phyloP scores from a whole-genome alignment of 768 basidiomycete species.

The Lactarius hengduanensis region DNA sequence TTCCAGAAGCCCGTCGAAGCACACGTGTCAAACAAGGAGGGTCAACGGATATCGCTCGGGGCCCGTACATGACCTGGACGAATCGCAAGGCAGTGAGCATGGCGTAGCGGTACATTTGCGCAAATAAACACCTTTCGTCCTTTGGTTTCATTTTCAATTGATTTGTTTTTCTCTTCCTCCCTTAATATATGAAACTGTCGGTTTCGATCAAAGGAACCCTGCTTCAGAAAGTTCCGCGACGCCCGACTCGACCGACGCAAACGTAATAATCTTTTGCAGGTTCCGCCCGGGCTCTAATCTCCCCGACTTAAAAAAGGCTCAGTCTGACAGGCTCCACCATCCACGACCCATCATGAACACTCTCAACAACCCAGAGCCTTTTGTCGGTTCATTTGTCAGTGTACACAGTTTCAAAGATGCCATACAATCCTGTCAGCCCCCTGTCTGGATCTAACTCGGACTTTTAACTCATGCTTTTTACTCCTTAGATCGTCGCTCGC shows the following conservation, averaged over 20 bases:
- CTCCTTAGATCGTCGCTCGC: conserved; percentile 27
- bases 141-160: background rate
- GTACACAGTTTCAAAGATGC: conserved; percentile 26
- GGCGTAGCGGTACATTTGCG: conserved; percentile 26
- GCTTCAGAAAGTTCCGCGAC: background rate
- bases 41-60: conserved; percentile 64
- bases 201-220: background rate
- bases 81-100: conserved; percentile 67
- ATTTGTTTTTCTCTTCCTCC: conserved; percentile 10
- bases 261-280: conserved; percentile 15
- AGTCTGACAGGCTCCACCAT: background rate
- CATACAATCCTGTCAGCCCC: conserved; percentile 20
- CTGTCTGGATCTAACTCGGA: background rate
- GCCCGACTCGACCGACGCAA: background rate
- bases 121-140: conserved; percentile 18
- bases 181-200: conserved; percentile 13
- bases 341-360: conserved; percentile 19
- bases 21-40: conserved; percentile 53
- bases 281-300: conserved; percentile 20
- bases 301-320: background rate
- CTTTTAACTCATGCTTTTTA: background rate
- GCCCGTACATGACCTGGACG: conserved; percentile 87
- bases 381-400: conserved; percentile 25
- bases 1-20: conserved; percentile 80
- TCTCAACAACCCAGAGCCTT: background rate